Percentiles rank a stretch among this genome's conserved stretches.
phyloP scores from a whole-genome alignment of 2,329 filamentous ascomycete species.

The Fusarium sp. region DNA sequence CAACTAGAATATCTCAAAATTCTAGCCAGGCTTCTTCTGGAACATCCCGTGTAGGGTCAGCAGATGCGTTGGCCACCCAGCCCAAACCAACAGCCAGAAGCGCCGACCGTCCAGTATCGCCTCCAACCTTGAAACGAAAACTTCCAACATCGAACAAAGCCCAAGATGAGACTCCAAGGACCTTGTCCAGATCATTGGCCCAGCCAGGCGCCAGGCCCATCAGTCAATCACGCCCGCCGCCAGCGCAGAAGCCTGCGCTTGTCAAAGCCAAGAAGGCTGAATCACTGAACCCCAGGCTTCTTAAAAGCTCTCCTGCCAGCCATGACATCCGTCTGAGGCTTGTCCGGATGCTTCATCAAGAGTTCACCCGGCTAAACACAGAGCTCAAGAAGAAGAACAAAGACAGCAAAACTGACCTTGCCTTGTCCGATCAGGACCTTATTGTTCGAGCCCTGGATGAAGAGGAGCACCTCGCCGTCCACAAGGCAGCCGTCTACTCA shows the following conservation, averaged over 20 bases:
- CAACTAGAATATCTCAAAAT: constrained; percentile 16
- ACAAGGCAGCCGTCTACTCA: constrained; percentile 78
- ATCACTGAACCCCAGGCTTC: constrained; percentile 74
- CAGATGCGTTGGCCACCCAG: not conserved
- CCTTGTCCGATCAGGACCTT: constrained; percentile 73
- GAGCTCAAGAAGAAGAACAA: constrained; percentile 66
- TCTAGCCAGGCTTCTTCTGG: constrained; percentile 9
- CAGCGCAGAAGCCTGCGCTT: constrained; percentile 27
- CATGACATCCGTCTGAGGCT: constrained; percentile 68
- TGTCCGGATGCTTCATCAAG: constrained; percentile 72
- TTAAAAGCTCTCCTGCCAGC: constrained; percentile 68
- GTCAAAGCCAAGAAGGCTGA: constrained; percentile 55
- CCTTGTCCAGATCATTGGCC: constrained; percentile 10
- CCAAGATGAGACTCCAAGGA: constrained; percentile 10
- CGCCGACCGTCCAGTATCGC: constrained; percentile 49
- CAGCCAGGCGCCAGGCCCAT: constrained; percentile 1
- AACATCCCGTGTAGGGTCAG: constrained; percentile 9
- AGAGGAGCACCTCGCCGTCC: constrained; percentile 79
- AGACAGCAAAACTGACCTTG: constrained; percentile 61
- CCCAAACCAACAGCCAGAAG: constrained; percentile 20
- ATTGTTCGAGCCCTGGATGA: constrained; percentile 79
- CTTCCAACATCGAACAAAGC: constrained; percentile 6
- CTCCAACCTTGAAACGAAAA: constrained; percentile 49
- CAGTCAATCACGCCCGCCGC: constrained; percentile 32
- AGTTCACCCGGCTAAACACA: constrained; percentile 75